phyloP scores from a whole-genome alignment of 495 filamentous ascomycete genomes.

The Aspergillus haitiensis region DNA sequence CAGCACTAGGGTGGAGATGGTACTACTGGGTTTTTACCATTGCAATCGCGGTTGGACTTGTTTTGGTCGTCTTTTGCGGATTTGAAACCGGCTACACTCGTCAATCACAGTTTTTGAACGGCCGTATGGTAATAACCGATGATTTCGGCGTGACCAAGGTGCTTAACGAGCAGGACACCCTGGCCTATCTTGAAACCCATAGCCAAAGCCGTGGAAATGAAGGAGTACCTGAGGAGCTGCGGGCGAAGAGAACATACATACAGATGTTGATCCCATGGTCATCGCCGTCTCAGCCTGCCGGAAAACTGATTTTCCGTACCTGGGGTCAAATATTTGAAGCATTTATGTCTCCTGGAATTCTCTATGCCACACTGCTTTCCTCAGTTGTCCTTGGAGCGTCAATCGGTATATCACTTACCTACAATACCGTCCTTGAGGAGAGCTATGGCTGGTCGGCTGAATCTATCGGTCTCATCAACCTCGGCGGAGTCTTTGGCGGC shows the following conservation, averaged over 20 bases:
- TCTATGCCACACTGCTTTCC: slow-evolving; percentile 36
- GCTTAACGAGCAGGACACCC: slow-evolving; percentile 20
- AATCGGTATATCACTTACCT: slow-evolving; percentile 38
- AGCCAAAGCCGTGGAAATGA: neutral
- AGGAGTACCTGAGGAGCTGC: slow-evolving; percentile 19
- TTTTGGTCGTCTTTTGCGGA: slow-evolving; percentile 31
- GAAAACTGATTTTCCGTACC: slow-evolving; percentile 21
- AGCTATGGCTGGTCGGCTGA: slow-evolving; percentile 34
- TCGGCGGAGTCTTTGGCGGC: slow-evolving; percentile 38
- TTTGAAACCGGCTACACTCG: slow-evolving; percentile 16
- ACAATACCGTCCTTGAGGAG: slow-evolving; percentile 37
- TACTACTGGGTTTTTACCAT: slow-evolving; percentile 41
- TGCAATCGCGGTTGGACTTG: slow-evolving; percentile 31
- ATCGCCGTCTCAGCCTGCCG: slow-evolving; percentile 14
- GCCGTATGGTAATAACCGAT: slow-evolving; percentile 36
- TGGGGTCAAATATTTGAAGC: slow-evolving; percentile 37
- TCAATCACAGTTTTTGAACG: slow-evolving; percentile 17
- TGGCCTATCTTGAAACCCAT: slow-evolving; percentile 1
- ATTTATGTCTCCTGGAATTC: slow-evolving; percentile 38
- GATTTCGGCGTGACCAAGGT: slow-evolving; percentile 38
- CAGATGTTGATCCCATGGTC: slow-evolving; percentile 35
- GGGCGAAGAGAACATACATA: slow-evolving; percentile 30
- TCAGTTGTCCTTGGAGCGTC: slow-evolving; percentile 37
- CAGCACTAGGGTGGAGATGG: slow-evolving; percentile 38
- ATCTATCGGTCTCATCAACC: slow-evolving; percentile 38